phyloP scores from a whole-genome alignment of 164 flowering plant species.

The Annona squamosa region DNA sequence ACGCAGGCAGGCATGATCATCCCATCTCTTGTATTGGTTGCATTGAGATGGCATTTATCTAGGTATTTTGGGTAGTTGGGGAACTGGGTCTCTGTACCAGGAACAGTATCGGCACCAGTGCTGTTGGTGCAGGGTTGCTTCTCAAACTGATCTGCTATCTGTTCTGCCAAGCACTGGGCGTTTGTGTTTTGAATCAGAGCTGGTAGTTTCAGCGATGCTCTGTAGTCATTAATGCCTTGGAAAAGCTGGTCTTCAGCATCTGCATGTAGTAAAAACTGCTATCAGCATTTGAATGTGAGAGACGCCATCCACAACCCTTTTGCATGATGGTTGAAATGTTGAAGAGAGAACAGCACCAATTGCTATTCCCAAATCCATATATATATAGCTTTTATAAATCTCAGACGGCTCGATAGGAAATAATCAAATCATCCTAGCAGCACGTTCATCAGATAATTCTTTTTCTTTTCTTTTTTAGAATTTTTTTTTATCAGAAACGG shows the following conservation, averaged over 20 bases:
- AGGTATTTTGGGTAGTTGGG: slow-evolving; percentile 45
- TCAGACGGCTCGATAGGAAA: too few species aligned
- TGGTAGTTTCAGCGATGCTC: slow-evolving; percentile 41
- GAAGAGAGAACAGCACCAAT: too few species aligned
- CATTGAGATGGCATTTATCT: slow-evolving; percentile 52
- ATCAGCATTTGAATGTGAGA: too few species aligned
- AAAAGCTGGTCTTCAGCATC: slow-evolving; percentile 67
- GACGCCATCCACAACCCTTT: too few species aligned
- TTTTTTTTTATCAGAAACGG: too few species aligned
- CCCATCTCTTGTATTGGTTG: slow-evolving; percentile 54
- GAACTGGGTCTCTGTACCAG: slow-evolving; percentile 27
- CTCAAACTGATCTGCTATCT: slow-evolving; percentile 49
- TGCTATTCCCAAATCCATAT: too few species aligned
- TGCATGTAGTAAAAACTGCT: slow-evolving; percentile 17
- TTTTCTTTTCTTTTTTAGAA: too few species aligned
- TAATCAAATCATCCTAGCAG: too few species aligned
- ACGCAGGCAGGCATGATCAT: slow-evolving; percentile 66
- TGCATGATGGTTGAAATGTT: too few species aligned
- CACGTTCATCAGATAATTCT: too few species aligned
- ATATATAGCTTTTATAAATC: too few species aligned
- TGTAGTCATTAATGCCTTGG: slow-evolving; percentile 55
- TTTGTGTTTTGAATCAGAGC: slow-evolving; percentile 45
- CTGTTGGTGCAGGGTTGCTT: slow-evolving; percentile 38
- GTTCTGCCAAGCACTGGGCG: slow-evolving; percentile 73
- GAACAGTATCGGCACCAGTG: slow-evolving; percentile 27